Evolutionary conservation across 768 basidiomycete genomes (phyloP).

Genomic region (Lepiota subincarnata): DNA sequence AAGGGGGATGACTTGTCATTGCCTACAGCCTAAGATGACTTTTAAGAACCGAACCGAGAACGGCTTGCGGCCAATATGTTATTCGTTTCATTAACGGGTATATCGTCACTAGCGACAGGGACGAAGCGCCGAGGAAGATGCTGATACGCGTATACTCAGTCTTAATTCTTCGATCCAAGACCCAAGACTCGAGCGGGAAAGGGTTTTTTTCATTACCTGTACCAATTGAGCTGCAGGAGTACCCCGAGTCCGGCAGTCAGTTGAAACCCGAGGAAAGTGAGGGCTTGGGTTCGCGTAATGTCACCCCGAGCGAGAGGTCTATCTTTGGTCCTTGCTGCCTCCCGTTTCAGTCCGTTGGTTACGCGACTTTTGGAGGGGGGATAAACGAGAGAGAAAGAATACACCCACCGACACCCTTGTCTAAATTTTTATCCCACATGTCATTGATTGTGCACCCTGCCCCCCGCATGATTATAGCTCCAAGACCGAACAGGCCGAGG

Average conservation of each 20-base stretch:
- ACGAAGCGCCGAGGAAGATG: slow-evolving; percentile 88
- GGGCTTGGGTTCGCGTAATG: slow-evolving; percentile 68
- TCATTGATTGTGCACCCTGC: slow-evolving; percentile 99
- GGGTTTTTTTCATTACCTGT: slow-evolving; percentile 71
- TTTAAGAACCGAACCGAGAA: slow-evolving; percentile 62
- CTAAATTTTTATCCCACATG: slow-evolving; percentile 94
- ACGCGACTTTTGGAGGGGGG: not conserved
- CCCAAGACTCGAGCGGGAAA: not conserved
- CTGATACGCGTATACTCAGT: slow-evolving; percentile 33
- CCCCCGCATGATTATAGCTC: slow-evolving; percentile 93
- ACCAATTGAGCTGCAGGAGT: slow-evolving; percentile 88
- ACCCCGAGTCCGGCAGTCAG: slow-evolving; percentile 80
- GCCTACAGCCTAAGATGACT: too few relatives aligned
- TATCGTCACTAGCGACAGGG: slow-evolving; percentile 77
- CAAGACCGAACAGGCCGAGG: slow-evolving; percentile 78
- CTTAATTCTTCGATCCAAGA: not conserved
- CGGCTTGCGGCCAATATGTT: slow-evolving; percentile 95
- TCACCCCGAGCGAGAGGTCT: slow-evolving; percentile 86
- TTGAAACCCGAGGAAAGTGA: slow-evolving; percentile 79
- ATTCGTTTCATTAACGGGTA: slow-evolving; percentile 98
- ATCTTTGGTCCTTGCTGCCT: slow-evolving; percentile 78
- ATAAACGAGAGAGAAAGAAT: not conserved
- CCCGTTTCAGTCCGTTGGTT: not conserved
- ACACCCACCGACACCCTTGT: slow-evolving; percentile 80
- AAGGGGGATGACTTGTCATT: not conserved